Conservation (phyloP, 495 filamentous ascomycete genomes). For the Delitschia confertaspora region DNA sequence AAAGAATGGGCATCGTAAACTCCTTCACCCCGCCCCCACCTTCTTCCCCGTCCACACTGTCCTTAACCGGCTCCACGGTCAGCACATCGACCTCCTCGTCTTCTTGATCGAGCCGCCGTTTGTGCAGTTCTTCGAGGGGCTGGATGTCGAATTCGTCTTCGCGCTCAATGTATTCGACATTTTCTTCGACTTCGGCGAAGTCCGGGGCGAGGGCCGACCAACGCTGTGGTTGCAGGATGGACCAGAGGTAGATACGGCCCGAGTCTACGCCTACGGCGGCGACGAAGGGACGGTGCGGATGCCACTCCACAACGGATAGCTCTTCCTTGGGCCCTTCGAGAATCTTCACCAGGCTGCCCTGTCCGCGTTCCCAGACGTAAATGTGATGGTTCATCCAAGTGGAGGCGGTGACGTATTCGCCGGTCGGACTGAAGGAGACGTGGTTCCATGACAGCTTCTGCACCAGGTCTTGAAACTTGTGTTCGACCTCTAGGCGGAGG, state of each 20-base stretch:
- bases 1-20: slow-evolving; percentile 84
- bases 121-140: slow-evolving; percentile 87
- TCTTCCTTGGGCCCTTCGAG: slow-evolving; percentile 93
- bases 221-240: slow-evolving; percentile 79
- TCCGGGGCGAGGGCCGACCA: slow-evolving; percentile 96
- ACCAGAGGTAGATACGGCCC: slow-evolving; percentile 87
- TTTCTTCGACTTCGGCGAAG: slow-evolving; percentile 96
- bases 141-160: slow-evolving; percentile 99
- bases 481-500: slow-evolving; percentile 83
- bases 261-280: slow-evolving; percentile 85
- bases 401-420: slow-evolving; percentile 85
- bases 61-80: slow-evolving; percentile 57
- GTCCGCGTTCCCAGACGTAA: slow-evolving; percentile 93
- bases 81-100: slow-evolving; percentile 85
- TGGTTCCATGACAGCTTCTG: slow-evolving; percentile 93
- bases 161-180: slow-evolving; percentile 87
- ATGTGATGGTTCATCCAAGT: slow-evolving; percentile 97
- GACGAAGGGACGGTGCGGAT: slow-evolving; percentile 78
- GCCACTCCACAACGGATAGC: slow-evolving; percentile 92
- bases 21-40: slow-evolving; percentile 48
- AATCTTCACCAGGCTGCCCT: slow-evolving; percentile 92
- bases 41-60: slow-evolving; percentile 45
- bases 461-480: slow-evolving; percentile 97
- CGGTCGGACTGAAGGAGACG: slow-evolving; percentile 78
- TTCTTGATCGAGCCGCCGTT: slow-evolving; percentile 77